Base-by-base conservation (phyloP, 2,329 filamentous ascomycete species). In the Pyrenophora tritici-repentis region DNA sequence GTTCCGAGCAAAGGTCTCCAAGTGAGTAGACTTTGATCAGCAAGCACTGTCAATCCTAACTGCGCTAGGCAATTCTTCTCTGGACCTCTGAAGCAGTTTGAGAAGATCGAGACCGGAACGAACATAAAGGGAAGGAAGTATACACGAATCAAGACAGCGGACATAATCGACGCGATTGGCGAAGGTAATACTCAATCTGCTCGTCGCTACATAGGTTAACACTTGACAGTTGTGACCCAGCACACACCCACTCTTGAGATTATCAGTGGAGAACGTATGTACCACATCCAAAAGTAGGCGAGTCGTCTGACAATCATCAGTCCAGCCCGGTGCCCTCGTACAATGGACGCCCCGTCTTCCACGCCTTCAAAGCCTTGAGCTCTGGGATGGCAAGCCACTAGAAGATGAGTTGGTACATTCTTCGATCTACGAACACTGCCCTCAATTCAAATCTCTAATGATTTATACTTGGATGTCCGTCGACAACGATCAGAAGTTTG, bases 331-430 rank as follows among this genome's bases (percentile, higher is more conserved):
- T 41, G 73, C 79, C 4, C 74, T 90, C 4, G 74, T 81, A 1
- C 73, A 70, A 22, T 90, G 86, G 86, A 77, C 84, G 12, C 78
- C 82, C 10, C 76, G 80, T 26, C 72, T 89, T 20, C 77, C 82
- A 1, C 78, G 81, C 20, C 73, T 91, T 7, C 81, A 78, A 47
- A 79, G 78, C 1, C 75, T 90, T 29, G 80, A 83, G 13, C 73
- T 90, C 2, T 84, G 79, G 67, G 82, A 87, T 55, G 86, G 86
- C 3, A 79, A 78, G 33, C 79, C 82, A 8, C 76, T 91, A 1
- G 80, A 78, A 34, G 75, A 81, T 42, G 78, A 82, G 47, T 77
- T 80, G 2, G 80, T 79, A 0, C 72, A 81, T 26, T 72, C 74
- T 10, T 78, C 82, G 3, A 81, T 90, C 40, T 75, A 78, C 18